phyloP scores from a whole-genome alignment of 2,329 filamentous ascomycete species.

The Cytospora mali region DNA sequence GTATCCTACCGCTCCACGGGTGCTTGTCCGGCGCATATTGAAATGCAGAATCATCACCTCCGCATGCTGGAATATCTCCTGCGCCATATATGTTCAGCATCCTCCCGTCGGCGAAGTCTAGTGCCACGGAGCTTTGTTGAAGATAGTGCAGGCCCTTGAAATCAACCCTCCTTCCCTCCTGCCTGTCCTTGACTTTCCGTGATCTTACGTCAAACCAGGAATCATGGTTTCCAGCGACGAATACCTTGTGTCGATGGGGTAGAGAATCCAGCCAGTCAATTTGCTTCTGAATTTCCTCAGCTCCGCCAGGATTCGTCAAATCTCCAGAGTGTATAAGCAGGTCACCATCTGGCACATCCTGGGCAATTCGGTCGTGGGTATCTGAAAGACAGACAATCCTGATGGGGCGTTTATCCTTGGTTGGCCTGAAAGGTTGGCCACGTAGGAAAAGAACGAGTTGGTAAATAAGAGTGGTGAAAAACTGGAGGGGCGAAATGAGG shows the following conservation, averaged over 20 bases:
- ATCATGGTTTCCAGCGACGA: slow-evolving; percentile 89
- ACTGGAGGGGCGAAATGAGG: slow-evolving; percentile 68
- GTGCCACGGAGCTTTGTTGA: slow-evolving; percentile 65
- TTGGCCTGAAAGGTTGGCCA: slow-evolving; percentile 62
- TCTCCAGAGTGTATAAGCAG: slow-evolving; percentile 90
- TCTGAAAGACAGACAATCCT: slow-evolving; percentile 88
- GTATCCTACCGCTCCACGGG: slow-evolving; percentile 74
- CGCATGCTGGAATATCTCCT: slow-evolving; percentile 76
- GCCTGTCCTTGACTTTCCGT: slow-evolving; percentile 58
- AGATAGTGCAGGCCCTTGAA: slow-evolving; percentile 75
- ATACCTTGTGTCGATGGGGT: slow-evolving; percentile 78
- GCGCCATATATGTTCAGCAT: slow-evolving; percentile 76
- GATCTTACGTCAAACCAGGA: slow-evolving; percentile 75
- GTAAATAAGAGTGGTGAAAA: slow-evolving; percentile 65
- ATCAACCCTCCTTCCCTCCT: slow-evolving; percentile 57
- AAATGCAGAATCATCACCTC: slow-evolving; percentile 73
- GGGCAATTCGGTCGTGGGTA: slow-evolving; percentile 70
- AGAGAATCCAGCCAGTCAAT: slow-evolving; percentile 78
- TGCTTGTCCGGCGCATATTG: slow-evolving; percentile 69
- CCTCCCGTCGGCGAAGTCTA: slow-evolving; percentile 63
- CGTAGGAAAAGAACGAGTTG: slow-evolving; percentile 67
- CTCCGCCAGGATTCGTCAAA: slow-evolving; percentile 72
- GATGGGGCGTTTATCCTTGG: slow-evolving; percentile 56
- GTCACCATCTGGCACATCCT: slow-evolving; percentile 73
- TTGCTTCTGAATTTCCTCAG: slow-evolving; percentile 75